A percentile compares a stretch with the other conserved stretches of the same genome.
Conservation (phyloP, 306 rosid species). For the Cucumis cinereus region DNA sequence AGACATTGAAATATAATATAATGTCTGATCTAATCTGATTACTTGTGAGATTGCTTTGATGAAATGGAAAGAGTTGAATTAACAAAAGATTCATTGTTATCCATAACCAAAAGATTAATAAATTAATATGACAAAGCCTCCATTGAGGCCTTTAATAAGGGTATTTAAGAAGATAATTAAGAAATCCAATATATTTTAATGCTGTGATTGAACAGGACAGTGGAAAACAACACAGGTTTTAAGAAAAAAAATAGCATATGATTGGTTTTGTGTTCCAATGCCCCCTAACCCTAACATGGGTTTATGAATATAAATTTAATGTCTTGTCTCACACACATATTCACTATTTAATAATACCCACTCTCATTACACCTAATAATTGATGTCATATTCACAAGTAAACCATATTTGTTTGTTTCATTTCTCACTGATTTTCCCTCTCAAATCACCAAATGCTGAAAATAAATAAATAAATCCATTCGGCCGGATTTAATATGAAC, state of each 20-base stretch:
- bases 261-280: constrained; percentile 28
- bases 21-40: too few species aligned
- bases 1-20: too few species aligned
- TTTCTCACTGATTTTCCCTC: background rate
- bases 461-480: background rate
- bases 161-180: background rate
- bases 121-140: too few species aligned
- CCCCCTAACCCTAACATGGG: constrained; percentile 59
- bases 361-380: constrained; percentile 4
- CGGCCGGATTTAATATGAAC: background rate
- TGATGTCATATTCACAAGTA: constrained; percentile 20
- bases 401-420: constrained; percentile 15
- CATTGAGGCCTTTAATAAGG: background rate
- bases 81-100: background rate
- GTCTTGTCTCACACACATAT: constrained; percentile 7
- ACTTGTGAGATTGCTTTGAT: background rate
- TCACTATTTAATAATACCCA: background rate
- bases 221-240: background rate
- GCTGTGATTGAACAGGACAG: constrained; percentile 14
- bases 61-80: background rate
- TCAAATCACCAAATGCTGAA: background rate
- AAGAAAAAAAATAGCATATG: constrained; percentile 33
- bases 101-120: background rate
- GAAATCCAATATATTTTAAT: background rate
- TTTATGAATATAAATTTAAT: constrained; percentile 19